Base-by-base conservation (phyloP, 306 rosid species). In the Vachellia collinsii region DNA sequence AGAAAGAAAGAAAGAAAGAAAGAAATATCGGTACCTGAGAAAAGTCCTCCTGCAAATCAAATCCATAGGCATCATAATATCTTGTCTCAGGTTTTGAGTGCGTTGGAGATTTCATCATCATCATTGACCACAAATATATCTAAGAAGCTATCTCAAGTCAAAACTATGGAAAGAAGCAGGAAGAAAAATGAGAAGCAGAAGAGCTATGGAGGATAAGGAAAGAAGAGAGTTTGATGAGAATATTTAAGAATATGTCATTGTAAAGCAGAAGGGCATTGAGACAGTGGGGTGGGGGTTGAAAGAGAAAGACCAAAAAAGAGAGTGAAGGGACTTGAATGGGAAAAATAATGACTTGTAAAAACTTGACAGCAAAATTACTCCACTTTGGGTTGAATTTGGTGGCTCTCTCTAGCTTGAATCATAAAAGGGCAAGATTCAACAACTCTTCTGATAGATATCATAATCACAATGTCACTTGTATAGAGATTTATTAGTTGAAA, bases 31-130 rank as follows among this genome's bases (percentile, higher is more conserved):
- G 79, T 86, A 92, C 96, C 94, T 54, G 79, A 38, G 90, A 88
- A 80, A 89, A 93, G 47, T 91, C 92, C 13, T 80, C 84, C 42
- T 83, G 88, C 58, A 89, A 89, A 84, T 91, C 92, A 59, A 88
- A 89, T 77, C 88, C 88, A 74, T 85, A 82, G 79, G 82, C 83
- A 63, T 77, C 78, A 71, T 65, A 81, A 79, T 73, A 88, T 6
- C 66, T 65, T 43, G 78, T 54, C 70, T 83, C 92, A 80, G 68
- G 51, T 50, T 77, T 85, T 59, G 88, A 74, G 47, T 85, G 71
- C 42, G 68, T 7, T 29, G 85, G 85, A 81, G 94, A 91, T 43
- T 82, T 86, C 83, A 80, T 90, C 94, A 86, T 89, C 47, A 86
- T 89, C 47, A 80, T 82, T 53, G 29, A 63, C 62, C 37, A 50